Evolutionary conservation across 2,329 filamentous ascomycete genomes (phyloP), one percentile per base, ranked within the genome.

Genomic region (Monosporascus sp.): DNA sequence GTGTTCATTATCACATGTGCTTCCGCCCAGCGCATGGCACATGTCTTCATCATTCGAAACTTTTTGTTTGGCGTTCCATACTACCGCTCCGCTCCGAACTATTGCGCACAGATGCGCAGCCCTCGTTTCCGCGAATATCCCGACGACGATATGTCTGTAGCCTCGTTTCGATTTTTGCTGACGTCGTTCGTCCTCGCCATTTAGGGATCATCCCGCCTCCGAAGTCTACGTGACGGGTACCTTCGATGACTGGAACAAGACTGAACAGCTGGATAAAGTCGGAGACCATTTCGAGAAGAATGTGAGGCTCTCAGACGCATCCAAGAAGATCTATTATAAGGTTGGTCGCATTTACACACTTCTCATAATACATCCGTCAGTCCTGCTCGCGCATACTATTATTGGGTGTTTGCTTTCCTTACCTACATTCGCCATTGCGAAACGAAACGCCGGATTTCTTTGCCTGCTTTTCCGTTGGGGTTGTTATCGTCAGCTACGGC

Each of bases 201-300:
- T 62, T 74, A 97, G 93, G 93, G 84, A 87, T 68, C 86, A 94
- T 71, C 78, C 85, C 64, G 92, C 89, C 69, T 81, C 86, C 62
- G 88, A 95, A 69, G 93, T 97, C 71, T 93, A 88, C 73, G 94
- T 97, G 64, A 97, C 93, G 41, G 94, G 94, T 69, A 93, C 89
- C 58, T 97, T 97, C 70, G 93, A 97, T 74, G 82, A 90, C 75
- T 99, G 94, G 94, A 81, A 82, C 62, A 93, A 94, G 79, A 91
- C 85, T 53, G 83, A 93, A 70, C 83, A 88, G 76, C 81, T 99
- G 54, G 85, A 91, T 48, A 91, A 90, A 75, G 79, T 84, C 41
- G 88, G 81, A 68, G 78, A 84, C 59, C 65, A 80, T 63, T 96
- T 95, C 72, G 79, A 88, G 73, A 96, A 96, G 78, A 83, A 84